A percentile compares a stretch with the other conserved stretches of the same genome.
phyloP scores from a whole-genome alignment of 2,329 filamentous ascomycete species.

The Thielaviopsis populi region DNA sequence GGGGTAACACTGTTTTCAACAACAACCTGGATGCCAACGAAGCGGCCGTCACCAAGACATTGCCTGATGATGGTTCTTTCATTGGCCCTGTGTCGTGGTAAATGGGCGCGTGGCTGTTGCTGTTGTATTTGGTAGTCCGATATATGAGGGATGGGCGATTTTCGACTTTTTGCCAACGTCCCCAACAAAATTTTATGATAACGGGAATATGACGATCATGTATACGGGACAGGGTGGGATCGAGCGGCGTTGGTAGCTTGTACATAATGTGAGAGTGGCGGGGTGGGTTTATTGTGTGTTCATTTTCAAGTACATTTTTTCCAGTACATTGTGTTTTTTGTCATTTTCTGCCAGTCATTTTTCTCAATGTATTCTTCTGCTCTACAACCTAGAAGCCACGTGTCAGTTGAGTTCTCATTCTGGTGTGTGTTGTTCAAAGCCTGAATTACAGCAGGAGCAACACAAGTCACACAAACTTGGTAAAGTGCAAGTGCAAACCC shows the following conservation, averaged over 20 bases:
- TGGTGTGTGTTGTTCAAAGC: no score
- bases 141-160: not conserved
- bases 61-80: slow-evolving; percentile 21
- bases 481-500: not conserved
- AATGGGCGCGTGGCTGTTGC: not conserved
- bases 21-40: slow-evolving; percentile 24
- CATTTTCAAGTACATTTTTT: no score
- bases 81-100: slow-evolving; percentile 22
- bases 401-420: no score
- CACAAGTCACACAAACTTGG: no score
- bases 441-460: no score
- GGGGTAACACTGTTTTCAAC: slow-evolving; percentile 30
- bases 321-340: no score
- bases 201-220: not conserved
- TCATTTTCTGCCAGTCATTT: no score
- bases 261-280: not conserved
- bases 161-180: not conserved
- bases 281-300: no score
- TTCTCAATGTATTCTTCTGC: no score
- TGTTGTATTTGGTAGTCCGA: not conserved
- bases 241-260: not conserved
- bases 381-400: no score
- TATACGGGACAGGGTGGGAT: no score
- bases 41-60: slow-evolving; percentile 22
- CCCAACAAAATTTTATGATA: not conserved